A percentile compares a stretch with the other conserved stretches of the same genome.
phyloP scores from a whole-genome alignment of 2,329 filamentous ascomycete species.

The Aspergillus pseudoterreus region DNA sequence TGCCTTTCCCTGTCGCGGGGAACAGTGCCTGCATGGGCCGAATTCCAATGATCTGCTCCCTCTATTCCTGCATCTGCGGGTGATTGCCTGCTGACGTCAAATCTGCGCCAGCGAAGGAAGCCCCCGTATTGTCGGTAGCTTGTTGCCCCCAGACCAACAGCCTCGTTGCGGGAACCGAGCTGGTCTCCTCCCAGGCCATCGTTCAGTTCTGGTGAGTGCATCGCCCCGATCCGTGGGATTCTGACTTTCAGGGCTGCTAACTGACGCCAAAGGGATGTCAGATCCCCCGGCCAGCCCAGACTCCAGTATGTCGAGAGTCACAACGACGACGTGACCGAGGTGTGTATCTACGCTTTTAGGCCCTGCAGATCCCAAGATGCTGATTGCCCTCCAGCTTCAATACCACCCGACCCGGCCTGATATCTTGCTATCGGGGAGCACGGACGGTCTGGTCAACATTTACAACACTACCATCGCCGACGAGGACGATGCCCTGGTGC shows the following conservation, averaged over 20 bases:
- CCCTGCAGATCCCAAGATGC: not conserved
- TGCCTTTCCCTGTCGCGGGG: slow-evolving; percentile 3
- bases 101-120: slow-evolving; percentile 40
- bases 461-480: slow-evolving; percentile 56
- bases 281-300: slow-evolving; percentile 32
- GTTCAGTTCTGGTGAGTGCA: slow-evolving; percentile 42
- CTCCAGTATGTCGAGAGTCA: slow-evolving; percentile 46
- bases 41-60: not conserved
- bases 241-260: slow-evolving; percentile 21
- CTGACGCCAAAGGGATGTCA: slow-evolving; percentile 38
- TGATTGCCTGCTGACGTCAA: slow-evolving; percentile 14
- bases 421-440: slow-evolving; percentile 58
- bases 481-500: slow-evolving; percentile 60
- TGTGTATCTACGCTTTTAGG: slow-evolving; percentile 22
- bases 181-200: slow-evolving; percentile 41
- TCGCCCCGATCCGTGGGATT: not conserved
- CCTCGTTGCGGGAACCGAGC: slow-evolving; percentile 55
- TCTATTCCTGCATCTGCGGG: slow-evolving; percentile 1
- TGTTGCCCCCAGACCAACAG: slow-evolving; percentile 45
- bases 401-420: slow-evolving; percentile 51
- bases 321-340: slow-evolving; percentile 59
- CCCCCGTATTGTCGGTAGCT: slow-evolving; percentile 52
- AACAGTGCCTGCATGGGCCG: slow-evolving; percentile 1
- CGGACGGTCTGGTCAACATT: slow-evolving; percentile 60
- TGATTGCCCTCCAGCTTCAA: slow-evolving; percentile 38